Base-by-base conservation (phyloP, 2,329 filamentous ascomycete species). In the Fusarium cicatricum region DNA sequence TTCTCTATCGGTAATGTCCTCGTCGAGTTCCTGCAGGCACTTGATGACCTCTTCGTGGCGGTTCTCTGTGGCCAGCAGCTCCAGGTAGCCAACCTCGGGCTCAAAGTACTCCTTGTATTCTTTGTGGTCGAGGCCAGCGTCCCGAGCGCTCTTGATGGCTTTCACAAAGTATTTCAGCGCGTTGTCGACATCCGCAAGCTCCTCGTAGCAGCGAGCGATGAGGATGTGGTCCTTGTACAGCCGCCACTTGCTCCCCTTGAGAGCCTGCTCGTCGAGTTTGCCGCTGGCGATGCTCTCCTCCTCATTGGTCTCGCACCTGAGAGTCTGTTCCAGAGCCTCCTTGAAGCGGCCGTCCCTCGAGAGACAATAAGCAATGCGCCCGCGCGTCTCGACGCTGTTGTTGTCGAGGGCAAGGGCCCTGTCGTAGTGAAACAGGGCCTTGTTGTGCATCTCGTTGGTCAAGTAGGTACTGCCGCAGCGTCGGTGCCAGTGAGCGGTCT, bases 341-440 rank as follows among this genome's bases (percentile, higher is more conserved):
- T 67, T 60, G 37, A 73, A 77, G 4, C 71, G 67, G 6, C 70
- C 69, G n/a, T 76, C 73, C 15, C 71, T 64, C 16, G 62, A 75
- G 2, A 77, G 65, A 46, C 77, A 78, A 38, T 72, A 75, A 0
- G 76, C 76, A 15, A 78, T 78, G n/a, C 77, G 73, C 1, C 76
- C 76, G 2, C 60, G 64, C 1, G 74, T 77, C 52, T 78, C 70
- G 3, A 77, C 70, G 31, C 71, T 76, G 55, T 75, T 72, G 11
- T 66, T 58, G n/a, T 78, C 75, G 2, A 74, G 64, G 16, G 68
- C 65, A 4, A 78, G 67, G 0, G 76, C 75, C 15, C 67, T 62
- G 14, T 77, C 64, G 17, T 77, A 78, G 32, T 76, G 71, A 3
- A 57, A 53, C 4, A 78, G 55, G 1, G 77, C 77, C 32, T 71